phyloP scores from a whole-genome alignment of 1,284 basidiomycete genomes.

The Flammula alnicola region DNA sequence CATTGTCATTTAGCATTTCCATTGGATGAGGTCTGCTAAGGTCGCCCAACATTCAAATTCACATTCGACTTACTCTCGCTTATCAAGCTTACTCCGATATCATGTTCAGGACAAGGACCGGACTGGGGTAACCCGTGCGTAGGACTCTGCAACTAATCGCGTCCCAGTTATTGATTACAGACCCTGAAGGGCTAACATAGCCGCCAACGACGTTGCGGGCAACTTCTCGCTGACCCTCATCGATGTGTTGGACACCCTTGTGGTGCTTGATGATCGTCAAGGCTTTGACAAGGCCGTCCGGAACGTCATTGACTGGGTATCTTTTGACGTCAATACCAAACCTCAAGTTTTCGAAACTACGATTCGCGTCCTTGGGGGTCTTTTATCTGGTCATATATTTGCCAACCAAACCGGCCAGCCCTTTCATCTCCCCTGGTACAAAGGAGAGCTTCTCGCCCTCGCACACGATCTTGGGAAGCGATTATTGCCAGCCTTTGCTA shows the following conservation, averaged over 20 bases:
- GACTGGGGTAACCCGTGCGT: conserved; percentile 80
- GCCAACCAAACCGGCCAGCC: conserved; percentile 66
- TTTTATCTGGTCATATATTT: conserved; percentile 86
- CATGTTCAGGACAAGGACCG: conserved; percentile 82
- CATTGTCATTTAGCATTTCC: conserved; percentile 73
- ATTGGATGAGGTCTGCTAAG: conserved; percentile 83
- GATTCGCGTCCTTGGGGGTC: conserved; percentile 86
- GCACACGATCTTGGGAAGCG: conserved; percentile 86
- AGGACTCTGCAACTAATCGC: conserved; percentile 18
- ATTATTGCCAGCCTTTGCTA: conserved; percentile 86
- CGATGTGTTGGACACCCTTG: conserved; percentile 82
- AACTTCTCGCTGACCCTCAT: conserved; percentile 86
- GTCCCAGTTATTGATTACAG: no score
- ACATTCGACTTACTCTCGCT: conserved; percentile 12
- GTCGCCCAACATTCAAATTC: no score
- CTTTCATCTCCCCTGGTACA: conserved; percentile 80
- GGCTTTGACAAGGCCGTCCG: conserved; percentile 80
- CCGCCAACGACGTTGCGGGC: conserved; percentile 83
- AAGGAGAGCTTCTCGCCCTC: conserved; percentile 73
- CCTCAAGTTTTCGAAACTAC: conserved; percentile 94
- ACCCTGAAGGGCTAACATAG: conserved; percentile 67
- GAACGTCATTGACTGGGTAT: conserved; percentile 77
- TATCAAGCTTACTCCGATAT: conserved; percentile 79
- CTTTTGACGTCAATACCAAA: conserved; percentile 87
- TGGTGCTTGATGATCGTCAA: conserved; percentile 72